Base-by-base conservation (phyloP, 2,329 filamentous ascomycete genomes). In the Cyphellophora europaea region DNA sequence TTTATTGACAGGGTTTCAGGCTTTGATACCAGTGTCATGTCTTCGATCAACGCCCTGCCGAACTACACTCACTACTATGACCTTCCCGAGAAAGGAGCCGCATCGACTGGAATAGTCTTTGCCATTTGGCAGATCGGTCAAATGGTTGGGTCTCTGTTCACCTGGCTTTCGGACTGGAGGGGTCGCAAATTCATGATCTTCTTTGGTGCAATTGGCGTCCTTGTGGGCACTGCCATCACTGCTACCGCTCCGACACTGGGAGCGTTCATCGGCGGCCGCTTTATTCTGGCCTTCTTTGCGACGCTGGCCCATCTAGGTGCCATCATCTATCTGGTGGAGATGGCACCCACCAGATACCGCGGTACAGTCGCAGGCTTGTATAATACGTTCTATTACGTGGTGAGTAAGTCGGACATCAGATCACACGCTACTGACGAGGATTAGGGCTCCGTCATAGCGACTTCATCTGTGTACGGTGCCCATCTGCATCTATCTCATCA, bases 41-140 rank as follows among this genome's bases (percentile, higher is more conserved):
- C 73, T 38, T 69, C 68, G 0, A 58, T 77, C 17, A 71, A 73
- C 37, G 74, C 76, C 37, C 50, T 76, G 13, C 68, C 70, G 0
- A 65, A 62, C 0, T 77, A 75, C 47, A 65, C 59, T 0, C 58
- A 71, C 25, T 76, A 75, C 49, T 76, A 76, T 53, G 42, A 62
- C 3, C 63, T 76, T 6, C 37, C 37, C 2, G 19, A 18, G 2
- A 27, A 39, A 29, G 37, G 37, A 5, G 34, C 29, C 8, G 30
- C 23, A 13, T 33, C 55, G 10, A 66, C 63, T 0, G 63, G 63
- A 10, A 57, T 66, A 11, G 57, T 65, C 4, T 66, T 66, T 29
- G 55, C 61, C 17, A 66, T 67, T 23, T 65, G 59, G 31, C 51
- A 58, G 40, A 50, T 66, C 27, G 62, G 2, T 41, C 69, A 6